Evolutionary conservation across 306 rosid species (phyloP).

Genomic region (Malus fusca): DNA sequence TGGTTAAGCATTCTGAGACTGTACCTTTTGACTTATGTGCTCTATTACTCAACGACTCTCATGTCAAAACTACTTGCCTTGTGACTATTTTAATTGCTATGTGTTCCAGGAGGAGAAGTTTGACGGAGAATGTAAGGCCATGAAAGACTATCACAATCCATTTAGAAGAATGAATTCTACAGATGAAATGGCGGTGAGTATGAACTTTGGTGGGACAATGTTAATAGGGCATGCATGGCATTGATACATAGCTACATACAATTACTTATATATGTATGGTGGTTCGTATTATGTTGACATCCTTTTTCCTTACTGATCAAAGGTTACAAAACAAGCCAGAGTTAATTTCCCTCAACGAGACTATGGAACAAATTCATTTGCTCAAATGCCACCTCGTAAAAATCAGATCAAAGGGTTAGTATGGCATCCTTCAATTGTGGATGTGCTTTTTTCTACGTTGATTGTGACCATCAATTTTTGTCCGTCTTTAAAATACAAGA

Average conservation of each 20-base stretch:
- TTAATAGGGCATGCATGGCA: neutral
- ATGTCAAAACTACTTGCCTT: slow-evolving; percentile 13
- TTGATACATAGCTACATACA: neutral
- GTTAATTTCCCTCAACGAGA: slow-evolving; percentile 39
- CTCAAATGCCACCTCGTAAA: slow-evolving; percentile 43
- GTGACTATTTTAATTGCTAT: slow-evolving; percentile 15
- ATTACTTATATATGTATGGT: neutral
- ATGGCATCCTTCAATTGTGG: neutral
- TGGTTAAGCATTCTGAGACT: slow-evolving; percentile 24
- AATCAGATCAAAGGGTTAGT: slow-evolving; percentile 49
- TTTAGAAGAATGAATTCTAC: slow-evolving; percentile 43
- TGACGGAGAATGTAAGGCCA: slow-evolving; percentile 35
- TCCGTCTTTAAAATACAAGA: neutral
- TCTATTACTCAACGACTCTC: neutral
- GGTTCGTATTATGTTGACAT: slow-evolving; percentile 21
- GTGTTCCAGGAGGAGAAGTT: slow-evolving; percentile 46
- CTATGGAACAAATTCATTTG: slow-evolving; percentile 26
- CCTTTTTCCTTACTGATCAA: slow-evolving; percentile 2
- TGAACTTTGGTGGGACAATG: slow-evolving; percentile 13
- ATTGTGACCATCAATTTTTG: neutral
- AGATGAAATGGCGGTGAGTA: slow-evolving; percentile 61
- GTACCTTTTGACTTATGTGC: neutral
- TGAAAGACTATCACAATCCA: slow-evolving; percentile 29
- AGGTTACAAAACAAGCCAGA: slow-evolving; percentile 55
- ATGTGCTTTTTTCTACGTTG: neutral